Conservation (phyloP, 176 grass and related monocot genomes). For the Phyllostachys edulis region DNA sequence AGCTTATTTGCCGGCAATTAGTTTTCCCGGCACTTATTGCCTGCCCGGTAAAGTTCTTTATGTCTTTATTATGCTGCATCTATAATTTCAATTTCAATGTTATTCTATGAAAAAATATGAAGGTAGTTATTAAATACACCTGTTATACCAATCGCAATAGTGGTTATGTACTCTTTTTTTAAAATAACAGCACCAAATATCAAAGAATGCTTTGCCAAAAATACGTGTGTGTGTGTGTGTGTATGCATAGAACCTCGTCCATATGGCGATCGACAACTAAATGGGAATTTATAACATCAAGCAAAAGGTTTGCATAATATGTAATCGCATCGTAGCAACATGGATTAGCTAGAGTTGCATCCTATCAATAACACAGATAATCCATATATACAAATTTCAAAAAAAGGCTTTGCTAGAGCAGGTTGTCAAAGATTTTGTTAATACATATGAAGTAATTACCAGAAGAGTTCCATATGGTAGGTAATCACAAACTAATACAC, state of each 20-base stretch:
- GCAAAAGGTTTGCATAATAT: constrained; percentile 20
- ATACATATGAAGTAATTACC: constrained; percentile 52
- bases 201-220: no score
- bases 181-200: no score
- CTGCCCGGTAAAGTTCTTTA: no score
- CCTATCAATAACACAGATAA: background rate
- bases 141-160: no score
- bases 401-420: constrained; percentile 10
- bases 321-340: constrained; percentile 21
- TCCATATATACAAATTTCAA: background rate
- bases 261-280: constrained; percentile 52
- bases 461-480: constrained; percentile 82
- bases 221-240: no score
- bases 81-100: no score
- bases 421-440: background rate
- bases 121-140: no score
- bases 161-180: no score
- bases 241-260: constrained; percentile 89
- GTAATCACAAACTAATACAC: constrained; percentile 81
- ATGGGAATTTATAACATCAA: constrained; percentile 88
- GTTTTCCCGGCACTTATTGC: no score
- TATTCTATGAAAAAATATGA: no score
- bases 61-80: no score
- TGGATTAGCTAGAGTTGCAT: background rate
- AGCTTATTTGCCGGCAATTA: no score